phyloP scores from a whole-genome alignment of 495 filamentous ascomycete genomes.

The Penicillium canescens region DNA sequence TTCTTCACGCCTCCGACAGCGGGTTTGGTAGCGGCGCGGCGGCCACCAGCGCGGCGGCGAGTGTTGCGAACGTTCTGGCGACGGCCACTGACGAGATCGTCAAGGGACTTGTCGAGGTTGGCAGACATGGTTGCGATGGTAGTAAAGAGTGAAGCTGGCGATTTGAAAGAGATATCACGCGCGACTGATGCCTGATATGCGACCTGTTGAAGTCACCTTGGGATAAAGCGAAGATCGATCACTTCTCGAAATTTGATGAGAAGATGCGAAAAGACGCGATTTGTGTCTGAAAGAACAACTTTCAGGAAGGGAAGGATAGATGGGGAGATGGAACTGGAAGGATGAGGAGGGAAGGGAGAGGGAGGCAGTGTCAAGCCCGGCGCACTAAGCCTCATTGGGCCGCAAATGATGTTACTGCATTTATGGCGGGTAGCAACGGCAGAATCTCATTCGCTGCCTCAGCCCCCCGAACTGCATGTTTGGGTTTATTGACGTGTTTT shows the following conservation, averaged over 20 bases:
- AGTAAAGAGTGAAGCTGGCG: constrained; percentile 17
- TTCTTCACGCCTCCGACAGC: constrained; percentile 85
- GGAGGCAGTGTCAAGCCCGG: neutral
- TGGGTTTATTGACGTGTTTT: too few species aligned
- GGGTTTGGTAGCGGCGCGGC: constrained; percentile 53
- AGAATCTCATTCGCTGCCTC: too few species aligned
- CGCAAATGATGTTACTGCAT: neutral
- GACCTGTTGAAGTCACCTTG: constrained; percentile 16
- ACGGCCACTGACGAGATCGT: constrained; percentile 86
- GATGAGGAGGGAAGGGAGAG: constrained; percentile 14
- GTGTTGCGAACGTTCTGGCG: constrained; percentile 49
- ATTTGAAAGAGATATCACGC: constrained; percentile 15
- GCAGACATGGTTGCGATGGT: constrained; percentile 63
- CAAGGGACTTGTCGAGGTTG: constrained; percentile 93
- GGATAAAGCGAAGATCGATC: neutral
- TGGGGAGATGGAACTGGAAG: constrained; percentile 8
- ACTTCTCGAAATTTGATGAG: neutral
- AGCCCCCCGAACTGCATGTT: too few species aligned
- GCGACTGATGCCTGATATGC: constrained; percentile 15
- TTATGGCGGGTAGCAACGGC: neutral
- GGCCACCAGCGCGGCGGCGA: constrained; percentile 49
- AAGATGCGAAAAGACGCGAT: too few species aligned
- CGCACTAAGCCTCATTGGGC: constrained; percentile 2
- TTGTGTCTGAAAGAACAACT: too few species aligned
- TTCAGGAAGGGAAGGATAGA: constrained; percentile 2